These are phyloP conservation scores for Venturia aucupariae DNA, from an alignment of 2,329 filamentous ascomycete genomes.

Conservation along the genomic window DNA sequence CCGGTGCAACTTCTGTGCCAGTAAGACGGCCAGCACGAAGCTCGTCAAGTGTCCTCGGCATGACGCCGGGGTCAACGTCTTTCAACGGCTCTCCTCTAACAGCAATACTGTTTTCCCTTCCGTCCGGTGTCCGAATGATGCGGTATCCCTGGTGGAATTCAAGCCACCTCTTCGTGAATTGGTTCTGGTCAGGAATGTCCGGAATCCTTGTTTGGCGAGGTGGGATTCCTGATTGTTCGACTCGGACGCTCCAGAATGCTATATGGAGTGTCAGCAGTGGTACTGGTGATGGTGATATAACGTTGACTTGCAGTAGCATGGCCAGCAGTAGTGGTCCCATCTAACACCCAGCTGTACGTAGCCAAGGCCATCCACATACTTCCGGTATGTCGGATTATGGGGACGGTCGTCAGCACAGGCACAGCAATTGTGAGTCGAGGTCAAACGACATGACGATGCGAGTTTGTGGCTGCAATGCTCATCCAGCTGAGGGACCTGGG, in stretches of 20 bases:
- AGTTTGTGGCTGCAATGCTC: constrained; percentile 33
- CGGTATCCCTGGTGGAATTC: constrained; percentile 41
- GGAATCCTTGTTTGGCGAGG: constrained; percentile 38
- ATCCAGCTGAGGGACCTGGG: constrained; percentile 27
- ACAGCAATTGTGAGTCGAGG: constrained; percentile 31
- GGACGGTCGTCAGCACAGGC: constrained; percentile 32
- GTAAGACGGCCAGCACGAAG: constrained; percentile 23
- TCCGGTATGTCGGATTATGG: constrained; percentile 35
- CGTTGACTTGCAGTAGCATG: constrained; percentile 34
- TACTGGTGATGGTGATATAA: neutral
- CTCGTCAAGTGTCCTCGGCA: constrained; percentile 39
- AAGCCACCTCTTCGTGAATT: constrained; percentile 39
- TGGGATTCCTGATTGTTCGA: constrained; percentile 32
- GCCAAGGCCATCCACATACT: constrained; percentile 43
- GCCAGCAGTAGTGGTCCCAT: constrained; percentile 45
- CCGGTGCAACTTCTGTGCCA: neutral
- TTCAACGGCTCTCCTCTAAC: constrained; percentile 39
- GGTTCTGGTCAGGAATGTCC: constrained; percentile 36
- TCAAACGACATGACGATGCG: constrained; percentile 33
- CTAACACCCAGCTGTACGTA: constrained; percentile 38
- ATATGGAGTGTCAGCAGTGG: neutral
- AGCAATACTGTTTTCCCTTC: constrained; percentile 34
- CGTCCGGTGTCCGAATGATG: constrained; percentile 31
- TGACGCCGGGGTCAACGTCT: constrained; percentile 37
- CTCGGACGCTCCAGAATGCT: constrained; percentile 41